phyloP scores from a whole-genome alignment of 441 rosid genomes.

The Euphorbia corollata region DNA sequence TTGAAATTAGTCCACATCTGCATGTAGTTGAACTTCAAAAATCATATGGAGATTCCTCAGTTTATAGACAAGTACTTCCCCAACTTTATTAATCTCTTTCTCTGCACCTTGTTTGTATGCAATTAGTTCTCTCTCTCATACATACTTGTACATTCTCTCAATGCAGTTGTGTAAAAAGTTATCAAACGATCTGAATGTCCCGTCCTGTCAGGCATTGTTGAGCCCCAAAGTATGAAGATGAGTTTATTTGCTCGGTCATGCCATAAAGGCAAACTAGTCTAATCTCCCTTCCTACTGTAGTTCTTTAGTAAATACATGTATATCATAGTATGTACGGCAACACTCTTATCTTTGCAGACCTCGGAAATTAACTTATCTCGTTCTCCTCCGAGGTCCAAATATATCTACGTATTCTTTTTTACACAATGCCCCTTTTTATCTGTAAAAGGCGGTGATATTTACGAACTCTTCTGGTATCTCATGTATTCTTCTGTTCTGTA shows the following conservation, averaged over 20 bases:
- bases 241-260: background rate
- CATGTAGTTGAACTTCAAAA: constrained; percentile 84
- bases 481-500: too few relatives aligned
- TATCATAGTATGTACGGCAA: background rate
- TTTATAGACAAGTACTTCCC: constrained; percentile 65
- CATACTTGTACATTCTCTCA: background rate
- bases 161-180: constrained; percentile 78
- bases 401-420: background rate
- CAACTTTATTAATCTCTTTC: background rate
- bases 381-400: background rate
- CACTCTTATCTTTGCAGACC: background rate
- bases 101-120: background rate
- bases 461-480: too few relatives aligned
- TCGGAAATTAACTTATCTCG: background rate
- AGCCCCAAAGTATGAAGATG: constrained; percentile 24
- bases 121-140: background rate
- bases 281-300: background rate
- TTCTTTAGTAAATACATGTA: background rate
- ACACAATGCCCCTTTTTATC: too few relatives aligned
- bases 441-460: too few relatives aligned
- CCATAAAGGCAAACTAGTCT: background rate
- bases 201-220: constrained; percentile 28
- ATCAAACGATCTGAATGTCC: constrained; percentile 56
- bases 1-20: constrained; percentile 74
- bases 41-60: constrained; percentile 66